phyloP scores from a whole-genome alignment of 2,329 filamentous ascomycete species.

The Massarina eburnea region DNA sequence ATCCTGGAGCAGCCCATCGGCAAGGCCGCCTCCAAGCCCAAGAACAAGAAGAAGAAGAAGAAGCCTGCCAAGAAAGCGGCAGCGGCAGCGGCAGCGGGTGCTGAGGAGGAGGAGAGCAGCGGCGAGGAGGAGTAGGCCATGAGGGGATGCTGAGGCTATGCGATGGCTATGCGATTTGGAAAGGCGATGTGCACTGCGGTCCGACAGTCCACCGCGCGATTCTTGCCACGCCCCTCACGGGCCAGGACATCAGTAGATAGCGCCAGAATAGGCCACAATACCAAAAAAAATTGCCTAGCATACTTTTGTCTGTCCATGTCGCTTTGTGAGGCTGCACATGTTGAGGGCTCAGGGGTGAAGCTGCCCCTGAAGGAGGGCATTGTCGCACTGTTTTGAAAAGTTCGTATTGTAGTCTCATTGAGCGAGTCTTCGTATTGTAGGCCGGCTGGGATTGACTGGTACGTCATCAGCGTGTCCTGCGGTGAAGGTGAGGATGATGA shows the following conservation, averaged over 20 bases:
- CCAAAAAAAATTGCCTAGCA: neutral
- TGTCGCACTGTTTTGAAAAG: neutral
- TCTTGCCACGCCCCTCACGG: neutral
- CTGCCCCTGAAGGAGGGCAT: neutral
- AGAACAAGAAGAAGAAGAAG: slow-evolving; percentile 80
- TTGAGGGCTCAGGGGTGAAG: neutral
- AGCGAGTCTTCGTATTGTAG: neutral
- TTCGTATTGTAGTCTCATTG: neutral
- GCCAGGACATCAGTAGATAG: neutral
- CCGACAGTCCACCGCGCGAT: neutral
- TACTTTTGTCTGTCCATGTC: neutral
- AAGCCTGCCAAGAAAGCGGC: slow-evolving; percentile 67
- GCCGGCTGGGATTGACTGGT: neutral
- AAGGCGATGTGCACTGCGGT: neutral
- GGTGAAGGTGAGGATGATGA: slow-evolving; percentile 1
- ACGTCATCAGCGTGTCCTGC: neutral
- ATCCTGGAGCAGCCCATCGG: slow-evolving; percentile 85
- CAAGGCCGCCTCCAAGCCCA: slow-evolving; percentile 69
- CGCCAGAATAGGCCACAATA: neutral
- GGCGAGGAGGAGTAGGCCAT: slow-evolving; percentile 41
- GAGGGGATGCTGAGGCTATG: neutral
- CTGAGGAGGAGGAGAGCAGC: slow-evolving; percentile 40
- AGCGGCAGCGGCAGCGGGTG: slow-evolving; percentile 52
- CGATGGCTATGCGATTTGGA: neutral
- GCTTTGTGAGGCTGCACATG: too few species aligned